These are phyloP conservation scores for Rhodotorula sp. DNA, from an alignment of 1,284 basidiomycete genomes.

Conservation along the genomic window DNA sequence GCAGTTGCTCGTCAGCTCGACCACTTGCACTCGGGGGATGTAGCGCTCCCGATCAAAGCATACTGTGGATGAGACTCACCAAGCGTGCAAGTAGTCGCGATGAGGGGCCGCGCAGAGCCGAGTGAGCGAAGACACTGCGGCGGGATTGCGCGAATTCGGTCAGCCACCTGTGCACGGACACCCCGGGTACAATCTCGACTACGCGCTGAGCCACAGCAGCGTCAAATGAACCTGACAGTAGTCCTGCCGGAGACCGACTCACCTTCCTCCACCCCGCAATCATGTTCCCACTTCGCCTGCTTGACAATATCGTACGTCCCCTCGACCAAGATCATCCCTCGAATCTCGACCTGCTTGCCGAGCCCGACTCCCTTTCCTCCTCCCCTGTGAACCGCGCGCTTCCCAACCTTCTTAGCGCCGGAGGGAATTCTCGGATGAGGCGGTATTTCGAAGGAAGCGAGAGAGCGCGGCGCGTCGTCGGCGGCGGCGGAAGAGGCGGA, in stretches of 20 bases:
- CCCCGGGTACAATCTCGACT: too few species aligned
- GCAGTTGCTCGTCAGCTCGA: slow-evolving; percentile 4
- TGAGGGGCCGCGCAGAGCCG: slow-evolving; percentile 15
- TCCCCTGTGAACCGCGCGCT: background rate
- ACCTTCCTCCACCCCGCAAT: slow-evolving; percentile 21
- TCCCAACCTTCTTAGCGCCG: too few species aligned
- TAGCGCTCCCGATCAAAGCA: background rate
- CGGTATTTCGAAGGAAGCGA: too few species aligned
- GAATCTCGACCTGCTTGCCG: background rate
- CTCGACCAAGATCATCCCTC: slow-evolving; percentile 38
- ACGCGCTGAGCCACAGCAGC: too few species aligned
- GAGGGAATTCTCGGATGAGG: too few species aligned
- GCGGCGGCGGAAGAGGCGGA: too few species aligned
- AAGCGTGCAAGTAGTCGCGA: slow-evolving; percentile 17
- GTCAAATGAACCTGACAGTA: background rate
- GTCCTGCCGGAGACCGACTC: background rate
- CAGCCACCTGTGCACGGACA: too few species aligned
- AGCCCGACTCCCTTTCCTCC: background rate
- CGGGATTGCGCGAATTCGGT: too few species aligned
- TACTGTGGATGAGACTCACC: slow-evolving; percentile 9
- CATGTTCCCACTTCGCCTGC: slow-evolving; percentile 32
- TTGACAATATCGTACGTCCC: slow-evolving; percentile 41
- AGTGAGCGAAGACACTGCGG: slow-evolving; percentile 24
- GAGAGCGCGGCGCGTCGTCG: too few species aligned
- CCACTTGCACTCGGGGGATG: slow-evolving; percentile 10